Evolutionary conservation across 305 asterid genomes (phyloP), one percentile per base, ranked within the genome.

Genomic region (Rubia peregrina): DNA sequence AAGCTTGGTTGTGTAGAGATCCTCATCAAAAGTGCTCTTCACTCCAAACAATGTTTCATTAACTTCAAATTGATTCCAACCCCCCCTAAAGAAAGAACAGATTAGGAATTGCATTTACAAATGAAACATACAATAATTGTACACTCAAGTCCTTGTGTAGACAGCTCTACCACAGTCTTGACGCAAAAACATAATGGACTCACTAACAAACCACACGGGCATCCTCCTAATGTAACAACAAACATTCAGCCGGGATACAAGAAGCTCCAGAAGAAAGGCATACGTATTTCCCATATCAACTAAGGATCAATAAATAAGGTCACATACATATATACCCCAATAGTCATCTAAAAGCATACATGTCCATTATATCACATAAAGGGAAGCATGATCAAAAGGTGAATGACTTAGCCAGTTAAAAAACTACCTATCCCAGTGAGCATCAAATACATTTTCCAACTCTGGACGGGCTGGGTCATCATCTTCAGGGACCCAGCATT

Each of bases 1-100:
- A 75, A 95, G 97, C 82, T 89, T 92, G 73, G 99, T 95, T 22
- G 98, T 95, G 83, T 95, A 95, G 68, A 91, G 83, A 41, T 95
- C 99, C 87, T 95, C 98, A 21, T 88, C 78, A 77, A 91, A 95
- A 69, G 99, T 91, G 80, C 97, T 95, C 78, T 83, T 95, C 43
- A 95, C 96, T 71, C 99, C 99, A 82, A 95, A 95, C 66, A 95
- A 84, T 16, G 90, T 75, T 80, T 85, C 90, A 78, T 95, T 95
- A 76, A 83, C 92, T 80, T 86, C 87, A 80, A 95, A 95, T 77
- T 95, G 99, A 83, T 95, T 90, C 99, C 99, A 95, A 69, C 98
- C 89, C 86, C 98, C 89, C 86, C 99, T 95, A 81, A 76, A n/a
- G 59, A 57, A 17, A 24, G 43, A 57, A 42, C 7, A 42, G 19